phyloP scores from a whole-genome alignment of 2,329 filamentous ascomycete species.

The Dactylonectria estremocensis region DNA sequence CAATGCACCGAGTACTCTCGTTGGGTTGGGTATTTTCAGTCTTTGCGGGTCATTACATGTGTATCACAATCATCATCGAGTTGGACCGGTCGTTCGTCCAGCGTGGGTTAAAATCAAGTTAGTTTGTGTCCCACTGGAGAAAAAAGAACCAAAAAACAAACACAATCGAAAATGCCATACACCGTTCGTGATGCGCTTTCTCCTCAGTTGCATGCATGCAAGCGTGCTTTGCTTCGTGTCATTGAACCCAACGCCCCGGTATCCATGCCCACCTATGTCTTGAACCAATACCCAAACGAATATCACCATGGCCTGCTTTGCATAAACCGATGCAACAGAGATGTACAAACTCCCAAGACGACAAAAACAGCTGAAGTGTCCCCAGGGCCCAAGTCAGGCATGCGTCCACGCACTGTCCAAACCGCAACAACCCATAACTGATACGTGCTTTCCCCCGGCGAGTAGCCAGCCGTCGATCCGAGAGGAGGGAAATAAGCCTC shows the following conservation, averaged over 20 bases:
- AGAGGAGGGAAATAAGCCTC: neutral
- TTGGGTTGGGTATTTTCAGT: conserved; percentile 20
- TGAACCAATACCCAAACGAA: conserved; percentile 17
- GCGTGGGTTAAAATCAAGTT: conserved; percentile 7
- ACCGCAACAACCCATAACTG: neutral
- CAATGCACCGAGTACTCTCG: conserved; percentile 8
- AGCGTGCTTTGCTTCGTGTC: neutral
- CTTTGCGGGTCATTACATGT: conserved; percentile 19
- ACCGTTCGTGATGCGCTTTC: conserved; percentile 26
- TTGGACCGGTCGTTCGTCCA: neutral
- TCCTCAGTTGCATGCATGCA: conserved; percentile 15
- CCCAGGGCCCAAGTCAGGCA: conserved; percentile 9
- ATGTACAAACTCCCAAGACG: conserved; percentile 5
- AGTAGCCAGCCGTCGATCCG: neutral
- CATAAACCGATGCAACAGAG: conserved; percentile 16
- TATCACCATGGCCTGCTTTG: conserved; percentile 18
- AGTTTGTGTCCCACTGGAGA: conserved; percentile 13
- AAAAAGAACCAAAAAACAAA: conserved; percentile 11
- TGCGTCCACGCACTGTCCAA: conserved; percentile 6
- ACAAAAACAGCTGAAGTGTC: conserved; percentile 13
- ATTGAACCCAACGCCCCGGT: conserved; percentile 23
- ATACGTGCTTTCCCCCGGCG: neutral
- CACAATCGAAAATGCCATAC: conserved; percentile 22
- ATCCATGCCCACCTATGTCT: conserved; percentile 18
- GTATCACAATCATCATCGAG: conserved; percentile 7